Percentiles rank a stretch among this genome's conserved stretches.
Conservation (phyloP, 1,139 yeast species). For the Magnusiomyces magnusii region DNA sequence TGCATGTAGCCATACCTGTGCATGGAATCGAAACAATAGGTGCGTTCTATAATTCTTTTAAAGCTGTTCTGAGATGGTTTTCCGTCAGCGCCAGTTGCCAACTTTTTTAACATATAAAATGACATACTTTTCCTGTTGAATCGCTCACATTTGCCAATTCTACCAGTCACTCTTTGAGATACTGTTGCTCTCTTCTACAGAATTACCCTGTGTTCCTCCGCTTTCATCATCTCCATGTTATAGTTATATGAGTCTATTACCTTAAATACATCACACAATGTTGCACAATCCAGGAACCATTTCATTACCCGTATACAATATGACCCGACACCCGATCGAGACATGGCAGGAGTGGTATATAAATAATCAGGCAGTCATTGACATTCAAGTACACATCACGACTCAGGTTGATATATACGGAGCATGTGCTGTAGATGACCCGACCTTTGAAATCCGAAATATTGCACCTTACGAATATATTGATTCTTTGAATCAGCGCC, state of each 20-base stretch:
- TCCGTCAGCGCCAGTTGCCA: neutral
- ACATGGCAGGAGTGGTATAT: conserved; percentile 33
- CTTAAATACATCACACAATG: neutral
- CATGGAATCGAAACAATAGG: neutral
- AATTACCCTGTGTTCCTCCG: no score
- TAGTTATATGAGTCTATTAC: neutral
- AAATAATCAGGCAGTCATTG: conserved; percentile 21
- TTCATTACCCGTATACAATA: conserved; percentile 23
- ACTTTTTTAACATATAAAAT: neutral
- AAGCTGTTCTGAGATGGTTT: neutral
- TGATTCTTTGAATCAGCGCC: conserved; percentile 30
- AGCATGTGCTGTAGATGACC: neutral
- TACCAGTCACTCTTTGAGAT: no score
- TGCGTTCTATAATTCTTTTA: neutral
- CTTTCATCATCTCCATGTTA: neutral
- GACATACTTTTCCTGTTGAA: neutral
- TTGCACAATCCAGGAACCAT: conserved; percentile 4
- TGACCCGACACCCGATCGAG: conserved; percentile 30
- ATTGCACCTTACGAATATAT: conserved; percentile 31
- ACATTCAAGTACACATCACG: neutral
- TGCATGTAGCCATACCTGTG: neutral
- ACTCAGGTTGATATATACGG: conserved; percentile 3
- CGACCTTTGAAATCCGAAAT: conserved; percentile 19
- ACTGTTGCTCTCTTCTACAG: no score
- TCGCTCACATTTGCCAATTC: neutral